phyloP scores from a whole-genome alignment of 805 yeast genomes.

The Cyberlindnera nakhonratchasimensis region DNA sequence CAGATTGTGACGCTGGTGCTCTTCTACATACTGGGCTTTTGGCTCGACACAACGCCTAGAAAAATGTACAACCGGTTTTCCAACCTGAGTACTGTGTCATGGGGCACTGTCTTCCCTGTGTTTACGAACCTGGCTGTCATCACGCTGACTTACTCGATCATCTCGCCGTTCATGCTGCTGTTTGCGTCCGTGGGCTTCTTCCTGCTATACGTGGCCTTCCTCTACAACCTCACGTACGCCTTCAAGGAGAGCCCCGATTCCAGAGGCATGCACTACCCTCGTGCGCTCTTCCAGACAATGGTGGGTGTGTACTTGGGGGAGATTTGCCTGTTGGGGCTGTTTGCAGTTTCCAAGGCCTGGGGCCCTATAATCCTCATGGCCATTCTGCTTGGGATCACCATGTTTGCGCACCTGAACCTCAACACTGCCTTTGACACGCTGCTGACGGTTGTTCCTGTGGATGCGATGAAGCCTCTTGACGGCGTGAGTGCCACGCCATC shows the following conservation, averaged over 20 bases:
- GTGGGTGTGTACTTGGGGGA: conserved; percentile 88
- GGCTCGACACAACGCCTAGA: conserved; percentile 63
- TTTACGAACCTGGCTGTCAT: conserved; percentile 71
- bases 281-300: conserved; percentile 84
- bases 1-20: conserved; percentile 58
- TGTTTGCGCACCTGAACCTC: conserved; percentile 64
- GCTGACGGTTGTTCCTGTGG: conserved; percentile 57
- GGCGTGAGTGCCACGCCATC: conserved; percentile 66
- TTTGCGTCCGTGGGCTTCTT: conserved; percentile 71
- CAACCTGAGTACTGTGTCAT: conserved; percentile 47
- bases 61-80: conserved; percentile 62
- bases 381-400: conserved; percentile 60
- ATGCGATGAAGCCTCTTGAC: conserved; percentile 73
- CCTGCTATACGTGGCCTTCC: conserved; percentile 70
- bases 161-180: conserved; percentile 77
- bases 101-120: conserved; percentile 81
- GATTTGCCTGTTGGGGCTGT: conserved; percentile 79
- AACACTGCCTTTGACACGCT: conserved; percentile 63
- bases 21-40: conserved; percentile 53
- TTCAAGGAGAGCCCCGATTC: conserved; percentile 64
- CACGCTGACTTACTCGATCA: conserved; percentile 61
- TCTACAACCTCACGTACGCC: conserved; percentile 75
- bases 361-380: conserved; percentile 83
- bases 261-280: conserved; percentile 81
- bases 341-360: conserved; percentile 91